phyloP scores from a whole-genome alignment of 1,139 yeast genomes.

The Meyerozyma athensensis region DNA sequence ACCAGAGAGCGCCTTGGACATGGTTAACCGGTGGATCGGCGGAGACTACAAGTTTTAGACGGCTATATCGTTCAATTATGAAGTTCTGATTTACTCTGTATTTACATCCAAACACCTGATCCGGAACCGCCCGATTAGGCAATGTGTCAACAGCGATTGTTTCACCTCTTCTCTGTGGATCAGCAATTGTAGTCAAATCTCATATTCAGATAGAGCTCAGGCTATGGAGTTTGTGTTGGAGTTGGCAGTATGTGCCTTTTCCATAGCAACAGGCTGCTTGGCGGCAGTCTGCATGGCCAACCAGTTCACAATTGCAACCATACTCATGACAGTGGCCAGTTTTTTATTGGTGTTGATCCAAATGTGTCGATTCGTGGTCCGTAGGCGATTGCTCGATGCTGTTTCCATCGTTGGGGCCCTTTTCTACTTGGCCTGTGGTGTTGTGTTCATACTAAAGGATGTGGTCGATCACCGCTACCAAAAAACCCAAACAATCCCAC shows the following conservation, averaged over 20 bases:
- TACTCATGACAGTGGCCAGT: background rate
- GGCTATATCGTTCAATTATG: background rate
- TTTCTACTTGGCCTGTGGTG: background rate
- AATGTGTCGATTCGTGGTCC: background rate
- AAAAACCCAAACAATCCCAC: background rate
- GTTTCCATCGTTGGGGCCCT: background rate
- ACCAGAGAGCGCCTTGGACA: slow-evolving; percentile 41
- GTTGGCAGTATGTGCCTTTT: slow-evolving; percentile 1
- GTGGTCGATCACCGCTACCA: background rate
- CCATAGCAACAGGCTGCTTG: background rate
- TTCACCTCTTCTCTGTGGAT: background rate
- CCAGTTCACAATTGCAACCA: background rate
- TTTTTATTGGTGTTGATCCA: background rate
- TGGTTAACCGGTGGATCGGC: slow-evolving; percentile 43
- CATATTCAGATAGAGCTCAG: too few relatives aligned
- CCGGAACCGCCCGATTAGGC: slow-evolving; percentile 1
- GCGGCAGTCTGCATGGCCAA: background rate
- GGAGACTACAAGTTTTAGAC: slow-evolving; percentile 24
- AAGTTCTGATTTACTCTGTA: background rate
- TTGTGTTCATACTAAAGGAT: background rate
- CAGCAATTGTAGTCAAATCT: background rate
- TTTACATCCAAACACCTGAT: background rate
- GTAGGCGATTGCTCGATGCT: background rate
- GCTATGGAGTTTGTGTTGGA: slow-evolving; percentile 1
- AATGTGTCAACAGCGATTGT: background rate